Evolutionary conservation across 2,329 filamentous ascomycete species (phyloP).

Genomic region (Bipolaris zeicola): DNA sequence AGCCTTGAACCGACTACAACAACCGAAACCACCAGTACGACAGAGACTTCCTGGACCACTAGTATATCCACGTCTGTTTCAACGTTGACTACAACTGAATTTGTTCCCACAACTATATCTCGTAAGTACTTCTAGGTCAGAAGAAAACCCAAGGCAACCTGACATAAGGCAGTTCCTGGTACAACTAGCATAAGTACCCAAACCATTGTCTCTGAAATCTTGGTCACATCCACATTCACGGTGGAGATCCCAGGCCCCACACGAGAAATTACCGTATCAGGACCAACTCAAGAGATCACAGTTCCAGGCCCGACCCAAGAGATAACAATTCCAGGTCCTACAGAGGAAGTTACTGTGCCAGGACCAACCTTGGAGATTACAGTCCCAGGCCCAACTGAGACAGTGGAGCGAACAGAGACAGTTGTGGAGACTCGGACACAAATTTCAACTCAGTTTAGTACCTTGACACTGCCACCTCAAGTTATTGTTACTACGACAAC

Average conservation of each 20-base stretch:
- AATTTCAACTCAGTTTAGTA: conserved; percentile 26
- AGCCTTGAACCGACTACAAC: conserved; percentile 12
- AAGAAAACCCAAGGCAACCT: not conserved
- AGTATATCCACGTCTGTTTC: conserved; percentile 11
- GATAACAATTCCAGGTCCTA: conserved; percentile 3
- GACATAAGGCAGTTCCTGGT: conserved; percentile 3
- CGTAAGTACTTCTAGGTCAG: not conserved
- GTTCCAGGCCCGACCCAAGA: conserved; percentile 10
- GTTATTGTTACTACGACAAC: conserved; percentile 27
- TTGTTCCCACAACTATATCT: conserved; percentile 5
- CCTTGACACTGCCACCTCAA: conserved; percentile 23
- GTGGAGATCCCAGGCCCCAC: conserved; percentile 2
- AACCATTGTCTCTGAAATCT: conserved; percentile 1
- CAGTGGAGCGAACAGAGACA: conserved; percentile 11
- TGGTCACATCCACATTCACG: conserved; percentile 8
- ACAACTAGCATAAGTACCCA: conserved; percentile 2
- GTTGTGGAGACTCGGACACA: conserved; percentile 21
- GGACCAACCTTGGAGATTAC: no score
- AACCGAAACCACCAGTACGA: conserved; percentile 4
- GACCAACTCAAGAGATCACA: conserved; percentile 7
- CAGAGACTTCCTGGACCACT: conserved; percentile 5
- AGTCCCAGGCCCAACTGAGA: no score
- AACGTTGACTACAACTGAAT: conserved; percentile 8
- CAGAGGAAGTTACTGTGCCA: no score
- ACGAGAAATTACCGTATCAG: conserved; percentile 4